Evolutionary conservation across 805 yeast species (phyloP).

Genomic region (Maudiozyma saulgeensis): DNA sequence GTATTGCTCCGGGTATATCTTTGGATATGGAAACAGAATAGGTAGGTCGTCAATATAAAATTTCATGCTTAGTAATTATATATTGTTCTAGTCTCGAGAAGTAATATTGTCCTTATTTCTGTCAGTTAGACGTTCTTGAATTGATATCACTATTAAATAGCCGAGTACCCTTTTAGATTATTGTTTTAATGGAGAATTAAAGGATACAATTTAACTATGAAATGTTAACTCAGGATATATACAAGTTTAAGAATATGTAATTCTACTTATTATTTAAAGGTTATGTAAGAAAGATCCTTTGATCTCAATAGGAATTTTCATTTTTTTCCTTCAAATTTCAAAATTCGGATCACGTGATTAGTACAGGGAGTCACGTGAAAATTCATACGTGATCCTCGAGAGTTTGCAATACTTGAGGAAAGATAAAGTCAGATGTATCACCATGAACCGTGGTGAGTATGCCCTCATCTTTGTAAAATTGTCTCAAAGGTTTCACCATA

Average conservation of each 20-base stretch:
- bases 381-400: background rate
- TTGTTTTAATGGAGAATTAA: too few species aligned
- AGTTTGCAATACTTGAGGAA: conserved; percentile 46
- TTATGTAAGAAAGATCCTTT: background rate
- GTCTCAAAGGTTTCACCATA: conserved; percentile 54
- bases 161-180: too few species aligned
- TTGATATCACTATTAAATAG: too few species aligned
- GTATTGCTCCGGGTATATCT: conserved; percentile 96
- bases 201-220: too few species aligned
- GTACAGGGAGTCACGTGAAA: background rate
- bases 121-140: too few species aligned
- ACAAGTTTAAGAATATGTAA: too few species aligned
- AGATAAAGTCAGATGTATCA: conserved; percentile 73
- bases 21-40: conserved; percentile 90
- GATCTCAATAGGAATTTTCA: too few species aligned
- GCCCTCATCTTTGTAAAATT: conserved; percentile 43
- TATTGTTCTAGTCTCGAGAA: background rate
- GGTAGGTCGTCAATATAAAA: conserved; percentile 94
- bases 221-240: too few species aligned
- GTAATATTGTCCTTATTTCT: too few species aligned
- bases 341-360: background rate
- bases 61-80: conserved; percentile 32
- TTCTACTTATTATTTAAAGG: too few species aligned
- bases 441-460: conserved; percentile 56
- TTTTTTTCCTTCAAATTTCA: background rate